Conservation (phyloP, 257 asterid genomes). For the Ehretia macrophylla region DNA sequence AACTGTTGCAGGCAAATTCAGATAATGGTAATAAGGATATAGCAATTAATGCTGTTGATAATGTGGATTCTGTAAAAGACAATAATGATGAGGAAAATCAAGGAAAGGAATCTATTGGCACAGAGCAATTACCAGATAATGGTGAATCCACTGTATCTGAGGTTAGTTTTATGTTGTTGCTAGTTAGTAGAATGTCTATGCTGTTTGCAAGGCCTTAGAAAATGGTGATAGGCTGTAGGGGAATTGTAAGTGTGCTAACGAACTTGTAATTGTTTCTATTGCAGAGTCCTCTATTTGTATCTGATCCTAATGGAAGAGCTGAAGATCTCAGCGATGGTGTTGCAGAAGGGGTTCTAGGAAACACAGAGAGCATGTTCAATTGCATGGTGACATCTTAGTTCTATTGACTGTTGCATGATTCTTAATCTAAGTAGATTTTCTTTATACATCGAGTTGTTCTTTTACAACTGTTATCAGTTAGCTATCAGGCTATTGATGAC, state of each 20-base stretch:
- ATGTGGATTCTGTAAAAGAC: slow-evolving; percentile 12
- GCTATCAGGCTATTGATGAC: no score
- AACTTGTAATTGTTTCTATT: slow-evolving; percentile 6
- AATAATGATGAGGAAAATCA: slow-evolving; percentile 15
- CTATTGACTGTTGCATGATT: not conserved
- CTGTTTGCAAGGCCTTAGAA: not conserved
- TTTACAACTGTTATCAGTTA: no score
- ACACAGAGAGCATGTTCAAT: slow-evolving; percentile 13
- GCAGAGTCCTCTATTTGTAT: slow-evolving; percentile 21
- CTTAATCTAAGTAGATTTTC: not conserved
- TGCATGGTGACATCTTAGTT: slow-evolving; percentile 2
- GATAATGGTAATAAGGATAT: not conserved
- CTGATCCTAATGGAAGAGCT: slow-evolving; percentile 9
- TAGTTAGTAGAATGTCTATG: not conserved
- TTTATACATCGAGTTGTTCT: not conserved
- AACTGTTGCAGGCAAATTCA: slow-evolving; percentile 8
- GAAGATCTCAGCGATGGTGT: slow-evolving; percentile 17
- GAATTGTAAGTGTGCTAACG: not conserved
- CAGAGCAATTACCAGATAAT: slow-evolving; percentile 17
- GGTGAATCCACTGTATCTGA: slow-evolving; percentile 23
- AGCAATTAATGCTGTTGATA: not conserved
- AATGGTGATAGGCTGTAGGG: not conserved
- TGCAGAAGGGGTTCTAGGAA: slow-evolving; percentile 13
- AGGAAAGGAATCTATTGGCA: slow-evolving; percentile 12
- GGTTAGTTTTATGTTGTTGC: slow-evolving; percentile 9